A percentile compares a stretch with the other conserved stretches of the same genome.
Evolutionary conservation across 768 basidiomycete genomes (phyloP).

Genomic region (Suillus paluster): DNA sequence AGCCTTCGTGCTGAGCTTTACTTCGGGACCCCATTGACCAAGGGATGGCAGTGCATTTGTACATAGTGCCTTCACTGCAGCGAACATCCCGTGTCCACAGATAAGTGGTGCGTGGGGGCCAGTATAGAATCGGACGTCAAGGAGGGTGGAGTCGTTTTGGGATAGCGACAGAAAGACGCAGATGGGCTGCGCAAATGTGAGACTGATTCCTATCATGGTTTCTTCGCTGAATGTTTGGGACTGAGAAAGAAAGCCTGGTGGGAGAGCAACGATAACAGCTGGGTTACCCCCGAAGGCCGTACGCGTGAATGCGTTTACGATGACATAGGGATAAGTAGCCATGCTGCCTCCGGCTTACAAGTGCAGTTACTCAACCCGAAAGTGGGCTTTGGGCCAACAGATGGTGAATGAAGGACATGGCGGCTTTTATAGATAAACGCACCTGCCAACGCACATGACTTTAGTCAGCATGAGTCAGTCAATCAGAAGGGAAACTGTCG

Average conservation of each 20-base stretch:
- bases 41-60: conserved; percentile 20
- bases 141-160: conserved; percentile 25
- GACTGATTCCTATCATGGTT: conserved; percentile 35
- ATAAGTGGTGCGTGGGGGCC: conserved; percentile 37
- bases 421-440: not conserved
- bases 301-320: conserved; percentile 50
- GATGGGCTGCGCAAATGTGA: conserved; percentile 53
- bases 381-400: not conserved
- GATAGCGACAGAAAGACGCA: conserved; percentile 38
- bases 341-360: not conserved
- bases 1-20: conserved; percentile 36
- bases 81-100: conserved; percentile 52
- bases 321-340: conserved; percentile 29
- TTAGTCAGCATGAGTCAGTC: not conserved
- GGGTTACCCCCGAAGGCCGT: conserved; percentile 50
- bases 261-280: conserved; percentile 42
- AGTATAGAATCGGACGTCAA: conserved; percentile 46
- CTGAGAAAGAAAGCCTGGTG: conserved; percentile 9
- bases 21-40: conserved; percentile 21
- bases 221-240: conserved; percentile 3
- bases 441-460: not conserved
- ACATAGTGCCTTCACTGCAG: conserved; percentile 45
- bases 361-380: not conserved
- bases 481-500: not conserved
- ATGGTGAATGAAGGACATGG: not conserved